Evolutionary conservation across 768 basidiomycete species (phyloP).

Genomic region (Chiua virens): DNA sequence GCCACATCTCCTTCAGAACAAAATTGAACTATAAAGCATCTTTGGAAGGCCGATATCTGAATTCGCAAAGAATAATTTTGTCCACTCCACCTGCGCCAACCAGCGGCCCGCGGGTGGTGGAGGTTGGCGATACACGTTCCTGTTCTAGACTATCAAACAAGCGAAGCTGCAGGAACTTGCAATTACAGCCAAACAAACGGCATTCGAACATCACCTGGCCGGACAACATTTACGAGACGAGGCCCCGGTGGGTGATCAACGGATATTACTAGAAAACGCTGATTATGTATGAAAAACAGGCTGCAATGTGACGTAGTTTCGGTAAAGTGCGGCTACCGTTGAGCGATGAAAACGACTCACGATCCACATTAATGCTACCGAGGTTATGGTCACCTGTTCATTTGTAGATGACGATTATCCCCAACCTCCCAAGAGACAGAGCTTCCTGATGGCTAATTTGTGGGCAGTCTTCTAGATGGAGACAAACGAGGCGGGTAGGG

Average conservation of each 20-base stretch:
- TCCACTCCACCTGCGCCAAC: neutral
- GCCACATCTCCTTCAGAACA: conserved; percentile 22
- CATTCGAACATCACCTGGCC: neutral
- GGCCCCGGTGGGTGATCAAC: conserved; percentile 19
- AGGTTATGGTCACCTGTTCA: conserved; percentile 1
- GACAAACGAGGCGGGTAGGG: conserved; percentile 37
- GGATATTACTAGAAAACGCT: conserved; percentile 26
- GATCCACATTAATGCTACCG: conserved; percentile 12
- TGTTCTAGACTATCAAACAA: conserved; percentile 1
- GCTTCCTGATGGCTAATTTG: conserved; percentile 40
- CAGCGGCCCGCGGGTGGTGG: neutral
- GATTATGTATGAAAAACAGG: conserved; percentile 10
- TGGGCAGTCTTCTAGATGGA: conserved; percentile 44
- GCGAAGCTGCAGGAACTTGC: neutral
- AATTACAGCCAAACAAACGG: neutral
- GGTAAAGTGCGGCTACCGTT: conserved; percentile 8
- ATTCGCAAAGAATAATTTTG: neutral
- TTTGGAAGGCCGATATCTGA: neutral
- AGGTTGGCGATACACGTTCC: conserved; percentile 1
- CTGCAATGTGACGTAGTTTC: conserved; percentile 19
- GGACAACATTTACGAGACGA: conserved; percentile 16
- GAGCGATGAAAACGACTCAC: conserved; percentile 20
- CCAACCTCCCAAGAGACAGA: conserved; percentile 38
- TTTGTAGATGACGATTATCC: conserved; percentile 28
- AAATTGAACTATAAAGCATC: conserved; percentile 7